Evolutionary conservation across 2,329 filamentous ascomycete species (phyloP), one percentile per base, ranked within the genome.

Genomic region (Stemphylium beticola): DNA sequence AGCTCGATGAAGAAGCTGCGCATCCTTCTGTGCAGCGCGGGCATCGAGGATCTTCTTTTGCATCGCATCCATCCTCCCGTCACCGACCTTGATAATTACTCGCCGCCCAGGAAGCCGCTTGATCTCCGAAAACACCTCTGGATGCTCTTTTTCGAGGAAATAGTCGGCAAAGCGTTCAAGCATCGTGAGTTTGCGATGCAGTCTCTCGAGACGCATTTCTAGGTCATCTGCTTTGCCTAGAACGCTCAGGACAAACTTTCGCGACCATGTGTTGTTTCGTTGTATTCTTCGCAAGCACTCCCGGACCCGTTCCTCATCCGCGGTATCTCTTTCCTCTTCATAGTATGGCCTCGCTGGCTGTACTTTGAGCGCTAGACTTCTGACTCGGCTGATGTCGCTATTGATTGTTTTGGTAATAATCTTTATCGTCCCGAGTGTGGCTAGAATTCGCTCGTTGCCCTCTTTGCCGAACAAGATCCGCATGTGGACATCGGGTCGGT

Each of bases 131-230:
- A 69, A 71, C 20, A 67, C 57, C 1, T 62, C 63, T 8, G 62
- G 61, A 20, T 71, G 67, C 39, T 69, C 66, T 22, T 46, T 58
- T 37, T 69, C 67, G 12, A 70, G 57, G 29, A 57, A 68, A 7
- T 48, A 54, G 18, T 70, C 61, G 3, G 68, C 62, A 10, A 62
- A 53, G 5, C 65, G 61, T 34, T 71, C 68, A 12, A 71, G 59
- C 24, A 51, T 49, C 3, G 47, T 62, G 4, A 69, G 51, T 42
- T 64, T 67, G 29, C 55, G 46, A 8, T 68, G 54, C 26, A 70
- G 43, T 33, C 60, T 53, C n/a, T 58, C 39, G 4, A 71, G 43
- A 2, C 51, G 50, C 17, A 53, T 46, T 46, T 68, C 62, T 1
- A 71, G 24, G 24, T 65, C 55, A 6, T 65, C 60, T 4, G 62